Base-by-base conservation (phyloP, 108 stramenopile genomes). In the Mayamaea pseudoterrestris region DNA sequence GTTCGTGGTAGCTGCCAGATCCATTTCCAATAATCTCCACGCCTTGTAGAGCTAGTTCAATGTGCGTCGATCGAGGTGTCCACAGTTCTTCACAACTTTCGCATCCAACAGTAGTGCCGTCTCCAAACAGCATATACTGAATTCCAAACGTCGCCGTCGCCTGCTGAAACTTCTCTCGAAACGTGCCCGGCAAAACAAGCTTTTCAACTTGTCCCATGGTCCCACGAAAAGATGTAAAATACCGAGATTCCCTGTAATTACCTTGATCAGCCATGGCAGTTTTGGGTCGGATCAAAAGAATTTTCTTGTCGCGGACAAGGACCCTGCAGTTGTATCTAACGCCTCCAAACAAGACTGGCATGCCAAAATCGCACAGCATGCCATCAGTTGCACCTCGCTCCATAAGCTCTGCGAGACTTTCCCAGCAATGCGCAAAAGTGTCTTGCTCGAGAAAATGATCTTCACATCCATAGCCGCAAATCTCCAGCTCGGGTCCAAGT, bases 21-120 rank as follows among this genome's bases (percentile, higher is more conserved):
- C 95, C 98, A 58, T 99, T 99, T 0, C 88, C 90, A 42, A 95
- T 77, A 51, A 99, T 92, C 36, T 99, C 95, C 9, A 95, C 95
- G 2, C 98, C 98, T 5, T 74, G 63, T 13, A 99, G 53, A 11
- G 74, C 66, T 50, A 93, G 47, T 22, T 73, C 68, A 57, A 98
- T 93, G 65, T 98, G 96, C 1, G 95, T 77, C 18, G 81, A 51
- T 23, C 63, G 54, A 0, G 95, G 93, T 3, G 95, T 94, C 93
- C 94, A 99, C 2, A 99, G 68, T 68, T 99, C 98, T 67, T 97
- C 98, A 57, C 98, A 99, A 43, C 86, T 83, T 73, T 99, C 98
- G 34, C 83, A 81, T 40, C 91, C 94, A 43, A 99, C 50, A 5
- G 67, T 50, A 0, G 78, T 61, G 16, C 75, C 78, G 44, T 95